Conservation (phyloP, 306 rosid genomes). For the Betula pendula region DNA sequence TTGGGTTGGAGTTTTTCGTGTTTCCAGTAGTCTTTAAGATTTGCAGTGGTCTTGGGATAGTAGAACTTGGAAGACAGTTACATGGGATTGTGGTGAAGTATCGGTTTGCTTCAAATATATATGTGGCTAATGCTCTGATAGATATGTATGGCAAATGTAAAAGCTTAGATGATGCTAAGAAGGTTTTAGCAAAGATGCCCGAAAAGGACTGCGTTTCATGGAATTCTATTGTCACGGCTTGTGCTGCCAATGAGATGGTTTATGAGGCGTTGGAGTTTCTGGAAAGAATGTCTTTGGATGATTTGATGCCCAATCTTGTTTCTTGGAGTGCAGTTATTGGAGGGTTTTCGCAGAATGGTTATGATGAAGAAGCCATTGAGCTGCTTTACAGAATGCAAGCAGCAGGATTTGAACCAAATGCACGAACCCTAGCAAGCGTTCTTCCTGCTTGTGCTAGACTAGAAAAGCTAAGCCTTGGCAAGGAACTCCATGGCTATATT, state of each 20-base stretch:
- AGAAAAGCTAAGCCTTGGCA: conserved; percentile 39
- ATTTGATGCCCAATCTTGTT: conserved; percentile 45
- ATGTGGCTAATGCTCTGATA: conserved; percentile 53
- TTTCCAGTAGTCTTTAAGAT: conserved; percentile 47
- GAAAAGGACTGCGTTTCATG: conserved; percentile 51
- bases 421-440: conserved; percentile 48
- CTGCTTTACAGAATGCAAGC: conserved; percentile 43
- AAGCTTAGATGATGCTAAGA: conserved; percentile 47
- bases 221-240: conserved; percentile 56
- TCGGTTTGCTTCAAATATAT: conserved; percentile 34
- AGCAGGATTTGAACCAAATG: conserved; percentile 47
- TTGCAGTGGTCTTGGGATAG: conserved; percentile 40
- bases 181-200: conserved; percentile 38
- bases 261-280: conserved; percentile 53
- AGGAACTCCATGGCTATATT: conserved; percentile 51
- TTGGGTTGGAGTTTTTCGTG: conserved; percentile 39
- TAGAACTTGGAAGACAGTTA: conserved; percentile 41
- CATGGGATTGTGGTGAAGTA: conserved; percentile 43
- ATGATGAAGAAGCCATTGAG: conserved; percentile 47
- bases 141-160: conserved; percentile 62
- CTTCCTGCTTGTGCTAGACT: conserved; percentile 53
- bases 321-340: conserved; percentile 63
- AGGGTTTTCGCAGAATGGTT: conserved; percentile 56
- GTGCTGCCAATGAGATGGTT: conserved; percentile 46
- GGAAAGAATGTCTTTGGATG: conserved; percentile 33